Percentiles rank a stretch among this genome's conserved stretches.
These are phyloP conservation scores for Eleusine coracana DNA, from an alignment of 176 grass and related monocot species.

Conservation along the genomic window DNA sequence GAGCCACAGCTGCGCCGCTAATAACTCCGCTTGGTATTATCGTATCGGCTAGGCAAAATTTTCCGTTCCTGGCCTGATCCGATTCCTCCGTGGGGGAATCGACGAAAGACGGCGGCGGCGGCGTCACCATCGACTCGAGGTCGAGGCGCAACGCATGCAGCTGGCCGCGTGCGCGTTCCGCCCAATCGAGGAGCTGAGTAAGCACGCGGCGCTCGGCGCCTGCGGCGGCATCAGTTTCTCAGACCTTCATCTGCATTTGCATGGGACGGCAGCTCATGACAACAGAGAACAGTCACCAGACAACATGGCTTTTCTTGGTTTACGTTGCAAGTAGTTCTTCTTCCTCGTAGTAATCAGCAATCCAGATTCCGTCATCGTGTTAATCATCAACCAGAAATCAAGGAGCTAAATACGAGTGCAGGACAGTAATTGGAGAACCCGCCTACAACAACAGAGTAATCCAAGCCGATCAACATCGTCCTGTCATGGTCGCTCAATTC, in stretches of 20 bases:
- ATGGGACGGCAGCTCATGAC: too few species aligned
- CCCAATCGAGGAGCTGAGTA: neutral
- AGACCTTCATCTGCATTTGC: too few species aligned
- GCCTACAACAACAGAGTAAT: neutral
- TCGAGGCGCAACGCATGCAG: neutral
- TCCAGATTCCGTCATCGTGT: too few species aligned
- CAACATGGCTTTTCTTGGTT: too few species aligned
- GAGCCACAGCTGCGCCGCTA: slow-evolving; percentile 20
- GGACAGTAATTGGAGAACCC: neutral
- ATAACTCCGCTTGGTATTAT: neutral
- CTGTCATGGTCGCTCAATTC: neutral
- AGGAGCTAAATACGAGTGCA: too few species aligned
- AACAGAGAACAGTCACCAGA: too few species aligned
- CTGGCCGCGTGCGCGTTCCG: neutral
- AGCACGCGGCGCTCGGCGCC: too few species aligned
- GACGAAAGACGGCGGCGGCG: neutral
- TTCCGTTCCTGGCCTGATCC: neutral
- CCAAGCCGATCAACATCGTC: neutral
- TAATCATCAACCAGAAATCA: too few species aligned
- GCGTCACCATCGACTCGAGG: slow-evolving; percentile 9
- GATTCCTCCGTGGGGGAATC: neutral
- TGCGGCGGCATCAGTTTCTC: too few species aligned
- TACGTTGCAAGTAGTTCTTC: too few species aligned
- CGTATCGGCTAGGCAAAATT: neutral
- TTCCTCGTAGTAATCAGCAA: too few species aligned